Evolutionary conservation across 805 yeast species (phyloP), one percentile per base, ranked within the genome.

Genomic region (Kurtzmaniella fragi): DNA sequence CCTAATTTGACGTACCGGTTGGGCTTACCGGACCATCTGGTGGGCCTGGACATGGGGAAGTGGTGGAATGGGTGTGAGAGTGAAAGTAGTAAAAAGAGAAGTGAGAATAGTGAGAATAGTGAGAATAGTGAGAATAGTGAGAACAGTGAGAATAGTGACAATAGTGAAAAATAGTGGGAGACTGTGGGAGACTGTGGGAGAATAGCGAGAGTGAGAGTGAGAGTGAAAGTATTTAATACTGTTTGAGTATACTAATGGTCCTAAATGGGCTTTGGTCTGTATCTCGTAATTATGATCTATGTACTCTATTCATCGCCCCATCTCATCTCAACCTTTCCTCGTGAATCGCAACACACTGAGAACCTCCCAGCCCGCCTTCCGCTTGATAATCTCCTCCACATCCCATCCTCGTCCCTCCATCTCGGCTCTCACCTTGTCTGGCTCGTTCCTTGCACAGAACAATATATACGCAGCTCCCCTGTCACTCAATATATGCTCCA

Each of bases 311-410:
- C n/a, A n/a, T n/a, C n/a, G n/a, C n/a, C n/a, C n/a, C n/a, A n/a
- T n/a, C n/a, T n/a, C n/a, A n/a, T n/a, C n/a, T n/a, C n/a, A n/a
- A n/a, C n/a, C n/a, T n/a, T n/a, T n/a, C n/a, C 47, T 57, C 35
- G 40, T 53, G 50, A 90, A 86, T 45, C 80, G 71, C 61, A 82
- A 78, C 7, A 91, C 82, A 40, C 86, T 77, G 28, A 93, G 66
- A 9, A 84, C 91, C 60, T 93, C 99, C 96, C 98, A 89, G 0
- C 98, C 98, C 1, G 96, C 96, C 52, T 85, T 86, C 39, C 97
- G 70, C 32, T 71, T 70, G 3, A 78, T 73, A 1, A 87, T 66
- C n/a, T 62, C 48, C 2, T 66, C 63, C 1, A 75, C 77, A 0
- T 39, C 39, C 88, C 95, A 91, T 7, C 69, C 68, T 9, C 55